Conservation (phyloP, 2,329 filamentous ascomycete genomes). For the Didymosphaeria variabile region DNA sequence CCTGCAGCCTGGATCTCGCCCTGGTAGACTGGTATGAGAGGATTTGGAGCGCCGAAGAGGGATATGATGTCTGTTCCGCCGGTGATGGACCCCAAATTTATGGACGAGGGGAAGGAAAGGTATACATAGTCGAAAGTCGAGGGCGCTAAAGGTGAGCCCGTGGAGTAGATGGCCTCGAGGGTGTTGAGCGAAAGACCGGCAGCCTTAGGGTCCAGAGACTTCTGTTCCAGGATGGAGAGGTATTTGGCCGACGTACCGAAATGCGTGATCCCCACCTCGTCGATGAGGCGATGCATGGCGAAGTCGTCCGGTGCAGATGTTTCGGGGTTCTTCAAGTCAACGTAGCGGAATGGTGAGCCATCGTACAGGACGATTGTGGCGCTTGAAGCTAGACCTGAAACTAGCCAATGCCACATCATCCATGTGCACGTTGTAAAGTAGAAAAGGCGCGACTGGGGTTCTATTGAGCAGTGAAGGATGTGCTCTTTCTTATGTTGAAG, state of each 20-base stretch:
- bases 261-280: slow-evolving; percentile 83
- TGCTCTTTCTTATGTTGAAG: slow-evolving; percentile 99
- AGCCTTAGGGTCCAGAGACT: slow-evolving; percentile 49
- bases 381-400: slow-evolving; percentile 84
- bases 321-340: slow-evolving; percentile 52
- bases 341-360: slow-evolving; percentile 80
- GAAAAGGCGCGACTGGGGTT: slow-evolving; percentile 76
- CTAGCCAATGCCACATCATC: slow-evolving; percentile 99
- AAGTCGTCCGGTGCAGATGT: slow-evolving; percentile 72
- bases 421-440: slow-evolving; percentile 96
- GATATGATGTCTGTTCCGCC: slow-evolving; percentile 97
- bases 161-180: slow-evolving; percentile 90
- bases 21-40: slow-evolving; percentile 58
- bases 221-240: slow-evolving; percentile 87
- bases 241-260: slow-evolving; percentile 97
- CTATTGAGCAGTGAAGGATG: slow-evolving; percentile 83
- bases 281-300: slow-evolving; percentile 82
- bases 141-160: slow-evolving; percentile 88
- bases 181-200: slow-evolving; percentile 62
- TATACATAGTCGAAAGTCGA: slow-evolving; percentile 95
- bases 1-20: slow-evolving; percentile 61
- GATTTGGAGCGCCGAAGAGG: slow-evolving; percentile 85
- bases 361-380: slow-evolving; percentile 89
- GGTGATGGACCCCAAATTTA: slow-evolving; percentile 92
- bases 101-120: slow-evolving; percentile 76